Evolutionary conservation across 352 stramenopile genomes (phyloP), one percentile per base, ranked within the genome.

Genomic region (Pythium scleroteichum): DNA sequence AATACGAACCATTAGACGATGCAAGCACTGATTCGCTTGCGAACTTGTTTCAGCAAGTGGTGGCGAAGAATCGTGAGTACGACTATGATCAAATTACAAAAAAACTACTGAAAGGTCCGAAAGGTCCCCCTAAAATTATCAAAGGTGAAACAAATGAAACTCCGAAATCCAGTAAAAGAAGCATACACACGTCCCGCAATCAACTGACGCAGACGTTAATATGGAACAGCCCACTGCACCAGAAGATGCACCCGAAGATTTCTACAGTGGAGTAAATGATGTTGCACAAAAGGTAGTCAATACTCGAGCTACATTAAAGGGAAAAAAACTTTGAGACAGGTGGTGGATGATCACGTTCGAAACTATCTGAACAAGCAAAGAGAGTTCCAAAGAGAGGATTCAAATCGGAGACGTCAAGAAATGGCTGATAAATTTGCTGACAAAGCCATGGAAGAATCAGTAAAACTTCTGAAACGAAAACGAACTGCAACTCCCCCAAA

Each of bases 241-340:
- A 53, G 39, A 58, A 59, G 24, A 56, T 41, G 10, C 10, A 53
- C 29, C 19, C 49, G 49, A 53, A 19, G 48, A 64, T 12, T 56
- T 64, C 32, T 56, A 44, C 51, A 49, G 19, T 40, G 57, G 33
- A 41, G 46, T 64, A 27, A 64, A 64, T 56, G 46, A 48, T 20
- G 46, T 64, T 56, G 57, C 46, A 19, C 46, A 64, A 50, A 64
- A 61, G 47, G 57, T 38, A 3, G 44, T 64, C 33, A 64, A 64
- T 56, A 51, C 57, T 19, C 57, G 57, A 42, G 45, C 44, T 64
- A 64, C 57, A 56, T 64, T 40, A 64, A 64, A 64, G 57, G 57
- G 57, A 64, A 41, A 64, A 64, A 56, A 26, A 49, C 46, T 64
- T 17, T 57, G 38, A 57, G 33, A 57, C 45, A 64, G 29, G 46